A percentile compares a stretch with the other conserved stretches of the same genome.
phyloP scores from a whole-genome alignment of 2,329 filamentous ascomycete species.

The Fusarium pseudocircinatum region DNA sequence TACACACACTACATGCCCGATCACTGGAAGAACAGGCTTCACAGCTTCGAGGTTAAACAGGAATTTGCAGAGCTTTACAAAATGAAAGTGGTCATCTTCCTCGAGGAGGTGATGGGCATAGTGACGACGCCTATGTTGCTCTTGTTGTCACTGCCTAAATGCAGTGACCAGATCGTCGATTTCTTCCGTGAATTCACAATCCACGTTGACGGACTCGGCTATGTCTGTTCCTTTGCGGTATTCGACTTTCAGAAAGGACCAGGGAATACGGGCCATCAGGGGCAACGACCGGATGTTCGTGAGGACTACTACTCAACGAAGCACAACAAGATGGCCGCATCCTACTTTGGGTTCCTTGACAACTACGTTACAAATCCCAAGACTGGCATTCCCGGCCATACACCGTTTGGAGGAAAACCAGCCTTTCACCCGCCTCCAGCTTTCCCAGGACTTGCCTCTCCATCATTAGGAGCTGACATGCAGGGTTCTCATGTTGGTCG shows the following conservation, averaged over 20 bases:
- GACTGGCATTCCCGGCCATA: conserved; percentile 69
- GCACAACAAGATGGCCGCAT: conserved; percentile 98
- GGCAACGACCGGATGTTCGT: conserved; percentile 70
- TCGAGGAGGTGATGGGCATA: conserved; percentile 92
- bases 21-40: conserved; percentile 89
- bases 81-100: conserved; percentile 88
- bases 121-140: conserved; percentile 91
- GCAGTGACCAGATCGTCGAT: conserved; percentile 92
- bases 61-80: conserved; percentile 94
- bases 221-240: conserved; percentile 96
- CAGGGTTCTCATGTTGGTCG: conserved; percentile 57
- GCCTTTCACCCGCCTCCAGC: conserved; percentile 79
- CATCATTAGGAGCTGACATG: conserved; percentile 66
- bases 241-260: conserved; percentile 94
- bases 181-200: conserved; percentile 99
- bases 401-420: conserved; percentile 61
- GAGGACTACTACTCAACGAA: conserved; percentile 96
- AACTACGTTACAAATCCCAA: conserved; percentile 85
- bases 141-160: conserved; percentile 85
- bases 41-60: conserved; percentile 90
- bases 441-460: conserved; percentile 76
- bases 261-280: conserved; percentile 53
- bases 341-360: conserved; percentile 93
- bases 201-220: conserved; percentile 94
- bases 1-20: conserved; percentile 92